Base-by-base conservation (phyloP, 2,329 filamentous ascomycete genomes). In the Pyrenochaeta sp. region DNA sequence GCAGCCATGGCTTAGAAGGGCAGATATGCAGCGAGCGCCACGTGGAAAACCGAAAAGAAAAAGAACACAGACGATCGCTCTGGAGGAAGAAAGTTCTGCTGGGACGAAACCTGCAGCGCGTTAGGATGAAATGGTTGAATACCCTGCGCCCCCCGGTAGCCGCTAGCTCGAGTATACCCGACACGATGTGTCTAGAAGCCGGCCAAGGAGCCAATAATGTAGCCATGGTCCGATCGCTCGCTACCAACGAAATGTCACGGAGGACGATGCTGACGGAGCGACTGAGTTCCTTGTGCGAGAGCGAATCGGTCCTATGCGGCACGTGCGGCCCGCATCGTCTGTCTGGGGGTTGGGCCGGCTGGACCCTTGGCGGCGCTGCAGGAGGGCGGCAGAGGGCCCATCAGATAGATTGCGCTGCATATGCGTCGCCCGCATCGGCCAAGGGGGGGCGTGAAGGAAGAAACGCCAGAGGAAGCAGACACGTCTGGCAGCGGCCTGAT, bases 1-100 rank as follows among this genome's bases (percentile, higher is more conserved):
- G 57, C 56, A 55, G 62, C 56, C 57, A 66, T 64, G 36, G 45
- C 52, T 49, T 36, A 49, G 40, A 43, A 48, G 49, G 45, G 51
- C 45, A 27, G 17, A 33, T 49, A 48, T 62, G 52, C 54, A 57
- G 37, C 49, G 48, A 52, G 54, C 43, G 49, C 54, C 54, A 60
- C 55, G 54, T 43, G 46, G 46, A 45, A 45, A 30, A 37, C 31
- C 43, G 30, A 37, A 30, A 11, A 12, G n/a, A n/a, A 36, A n/a
- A 15, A 20, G 43, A 27, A 27, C 23, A 9, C 23, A 27, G 43
- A 45, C 12, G 20, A 37, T 36, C 32, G 11, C 15, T n/a, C n/a
- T 36, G 14, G 15, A 53, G 39, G 30, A 14, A 45, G 29, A 42
- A 48, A 42, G 27, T 29, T 36, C 20, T 45, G 31, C 30, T 9